Evolutionary conservation across 1,139 yeast species (phyloP).

Genomic region (Sugiyamaella xylanicola): DNA sequence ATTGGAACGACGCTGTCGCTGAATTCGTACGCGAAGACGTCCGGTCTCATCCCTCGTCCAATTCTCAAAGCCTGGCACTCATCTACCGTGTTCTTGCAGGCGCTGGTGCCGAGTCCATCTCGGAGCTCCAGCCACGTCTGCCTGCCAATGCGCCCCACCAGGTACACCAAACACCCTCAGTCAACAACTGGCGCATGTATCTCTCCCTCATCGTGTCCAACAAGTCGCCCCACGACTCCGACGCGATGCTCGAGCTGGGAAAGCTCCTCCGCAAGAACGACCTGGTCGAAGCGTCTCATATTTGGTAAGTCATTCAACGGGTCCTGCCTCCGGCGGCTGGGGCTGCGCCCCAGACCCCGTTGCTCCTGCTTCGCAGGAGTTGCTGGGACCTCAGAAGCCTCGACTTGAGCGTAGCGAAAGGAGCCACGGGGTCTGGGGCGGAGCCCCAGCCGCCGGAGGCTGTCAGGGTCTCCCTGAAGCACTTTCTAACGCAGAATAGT

Average conservation of each 20-base stretch:
- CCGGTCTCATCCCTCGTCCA: conserved; percentile 35
- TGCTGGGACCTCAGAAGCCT: background rate
- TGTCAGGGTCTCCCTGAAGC: background rate
- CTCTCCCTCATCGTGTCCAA: conserved; percentile 41
- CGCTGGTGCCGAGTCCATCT: conserved; percentile 56
- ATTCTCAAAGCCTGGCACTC: conserved; percentile 60
- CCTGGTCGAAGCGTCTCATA: conserved; percentile 41
- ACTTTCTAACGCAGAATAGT: conserved; percentile 24
- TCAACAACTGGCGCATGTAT: conserved; percentile 41
- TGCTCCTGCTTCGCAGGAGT: background rate
- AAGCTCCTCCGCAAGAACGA: conserved; percentile 37
- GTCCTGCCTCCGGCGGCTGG: background rate
- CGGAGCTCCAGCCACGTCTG: conserved; percentile 45
- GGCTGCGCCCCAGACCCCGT: background rate
- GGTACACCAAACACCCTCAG: conserved; percentile 19
- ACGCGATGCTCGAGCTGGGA: conserved; percentile 42
- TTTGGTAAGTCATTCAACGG: conserved; percentile 29
- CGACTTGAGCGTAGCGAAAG: no score
- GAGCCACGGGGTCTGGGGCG: no score
- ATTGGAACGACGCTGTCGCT: conserved; percentile 60
- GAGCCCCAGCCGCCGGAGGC: background rate
- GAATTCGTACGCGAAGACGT: conserved; percentile 52
- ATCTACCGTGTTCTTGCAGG: conserved; percentile 69
- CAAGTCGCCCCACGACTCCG: conserved; percentile 37
- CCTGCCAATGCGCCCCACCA: conserved; percentile 28